Evolutionary conservation across 352 stramenopile genomes (phyloP), one percentile per base, ranked within the genome.

Genomic region (Plasmopara muralis): DNA sequence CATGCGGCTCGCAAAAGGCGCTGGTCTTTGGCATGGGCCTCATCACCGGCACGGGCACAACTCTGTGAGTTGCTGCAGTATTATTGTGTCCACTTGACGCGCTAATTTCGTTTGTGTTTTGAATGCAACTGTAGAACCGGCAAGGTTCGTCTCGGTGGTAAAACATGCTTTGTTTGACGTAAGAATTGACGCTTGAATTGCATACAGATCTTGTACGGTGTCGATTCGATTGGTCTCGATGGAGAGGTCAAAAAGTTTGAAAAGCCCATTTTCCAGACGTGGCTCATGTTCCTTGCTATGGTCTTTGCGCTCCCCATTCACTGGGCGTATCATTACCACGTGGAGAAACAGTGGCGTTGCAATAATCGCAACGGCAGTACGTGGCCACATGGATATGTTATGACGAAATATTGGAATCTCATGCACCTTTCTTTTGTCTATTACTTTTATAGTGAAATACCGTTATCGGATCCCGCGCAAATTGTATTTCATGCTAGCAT

Each of bases 251-350:
- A 97, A 69, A 81, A 86, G 40, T 98, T 98, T 62, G 74, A 93
- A 42, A 98, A 97, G 58, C 91, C 93, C 40, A 85, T 98, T 43
- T 97, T 97, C 72, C 89, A 97, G 72, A 98, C 94, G 13, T 97
- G 95, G 76, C 86, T 95, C 57, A 98, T 98, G 93, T 98, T 98
- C 69, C 67, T 97, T 7, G 91, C 92, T 35, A 98, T 98, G 94
- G 58, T 92, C 20, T 97, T 96, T 57, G 91, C 87, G 15, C 65
- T 98, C 13, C 72, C 89, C 13, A 96, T 98, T 62, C 94, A 98
- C 60, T 95, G 75, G 69, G 57, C 57, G 8, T 93, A 93, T 57
- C 83, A 88, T 52, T 88, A 74, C 64, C 66, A 91, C 50, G 57
- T 90, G 8, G 77, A 91, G 53, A 72, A 69, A 33, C 67, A 93